Evolutionary conservation across 2,329 filamentous ascomycete species (phyloP), one percentile per base, ranked within the genome.

Genomic region (Colletotrichum sidae): DNA sequence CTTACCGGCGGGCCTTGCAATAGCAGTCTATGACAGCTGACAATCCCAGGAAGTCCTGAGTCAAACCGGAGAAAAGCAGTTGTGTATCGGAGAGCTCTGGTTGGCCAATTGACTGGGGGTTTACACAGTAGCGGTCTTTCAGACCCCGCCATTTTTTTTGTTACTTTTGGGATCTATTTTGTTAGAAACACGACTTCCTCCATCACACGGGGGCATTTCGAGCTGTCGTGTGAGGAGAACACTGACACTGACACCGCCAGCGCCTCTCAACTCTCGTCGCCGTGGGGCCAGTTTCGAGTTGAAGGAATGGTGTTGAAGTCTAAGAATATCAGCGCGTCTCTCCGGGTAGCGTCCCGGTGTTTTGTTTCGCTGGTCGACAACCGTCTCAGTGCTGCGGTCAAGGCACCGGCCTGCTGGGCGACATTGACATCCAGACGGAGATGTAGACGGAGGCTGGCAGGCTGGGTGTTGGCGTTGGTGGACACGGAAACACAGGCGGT

Each of bases 81-180:
- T 64, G 55, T 56, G 60, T 76, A 76, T 76, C 73, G 69, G 68
- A 53, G 62, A 52, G 44, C 56, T 67, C 55, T 75, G 72, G 75
- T 76, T 76, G 74, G 74, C 37, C 74, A 76, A 76, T 76, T 70
- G 70, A 63, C 25, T 47, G 53, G 25, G 25, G 47, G 25, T 37
- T 54, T 62, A 17, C 17, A 17, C 17, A 17, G 17, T 3, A 62
- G 58, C 52, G 46, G 58, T 46, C 52, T 56, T 65, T 56, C 46
- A 45, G 52, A 62, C 62, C 57, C 51, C 46, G 41, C 62, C 52
- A 56, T 38, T 11, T 12, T 53, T 25, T 15, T 47, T n/a, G n/a
- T n/a, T n/a, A n/a, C n/a, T n/a, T 51, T 10, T 46, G 13, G 13
- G 9, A 46, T 57, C 52, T 53, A 56, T 52, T 34, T 61, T 47